Conservation (phyloP, 768 basidiomycete genomes). For the Omphalotus guepiniiformis region DNA sequence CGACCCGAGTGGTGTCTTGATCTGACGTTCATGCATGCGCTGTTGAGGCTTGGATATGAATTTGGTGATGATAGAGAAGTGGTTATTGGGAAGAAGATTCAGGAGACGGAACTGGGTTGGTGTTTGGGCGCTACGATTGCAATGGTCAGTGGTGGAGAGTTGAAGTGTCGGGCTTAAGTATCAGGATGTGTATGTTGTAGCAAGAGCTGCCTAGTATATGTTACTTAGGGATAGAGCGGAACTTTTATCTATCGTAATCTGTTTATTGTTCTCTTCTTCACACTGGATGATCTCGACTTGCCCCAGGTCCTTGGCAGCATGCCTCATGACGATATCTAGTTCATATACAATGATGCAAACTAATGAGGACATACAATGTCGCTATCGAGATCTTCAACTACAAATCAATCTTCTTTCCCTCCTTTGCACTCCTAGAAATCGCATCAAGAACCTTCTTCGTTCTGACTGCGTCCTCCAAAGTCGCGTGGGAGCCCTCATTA, state of each 20-base stretch:
- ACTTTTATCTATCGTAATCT: too few species aligned
- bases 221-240: too few species aligned
- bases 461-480: not conserved
- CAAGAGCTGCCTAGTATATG: not conserved
- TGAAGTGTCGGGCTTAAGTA: constrained; percentile 44
- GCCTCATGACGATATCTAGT: too few species aligned
- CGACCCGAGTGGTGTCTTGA: constrained; percentile 96
- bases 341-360: too few species aligned
- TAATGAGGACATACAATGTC: too few species aligned
- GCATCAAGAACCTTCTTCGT: not conserved
- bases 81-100: constrained; percentile 80
- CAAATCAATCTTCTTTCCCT: not conserved
- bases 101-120: constrained; percentile 93
- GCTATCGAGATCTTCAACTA: too few species aligned
- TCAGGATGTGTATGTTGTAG: too few species aligned
- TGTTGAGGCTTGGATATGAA: constrained; percentile 89
- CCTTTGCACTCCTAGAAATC: not conserved
- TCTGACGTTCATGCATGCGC: constrained; percentile 89
- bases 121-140: constrained; percentile 81
- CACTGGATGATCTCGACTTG: too few species aligned
- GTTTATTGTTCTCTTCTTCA: too few species aligned
- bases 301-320: too few species aligned
- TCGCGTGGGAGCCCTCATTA: not conserved
- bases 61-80: constrained; percentile 66
- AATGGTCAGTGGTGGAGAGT: constrained; percentile 57